phyloP scores from a whole-genome alignment of 1,139 yeast genomes.

The Candida tropicalis region DNA sequence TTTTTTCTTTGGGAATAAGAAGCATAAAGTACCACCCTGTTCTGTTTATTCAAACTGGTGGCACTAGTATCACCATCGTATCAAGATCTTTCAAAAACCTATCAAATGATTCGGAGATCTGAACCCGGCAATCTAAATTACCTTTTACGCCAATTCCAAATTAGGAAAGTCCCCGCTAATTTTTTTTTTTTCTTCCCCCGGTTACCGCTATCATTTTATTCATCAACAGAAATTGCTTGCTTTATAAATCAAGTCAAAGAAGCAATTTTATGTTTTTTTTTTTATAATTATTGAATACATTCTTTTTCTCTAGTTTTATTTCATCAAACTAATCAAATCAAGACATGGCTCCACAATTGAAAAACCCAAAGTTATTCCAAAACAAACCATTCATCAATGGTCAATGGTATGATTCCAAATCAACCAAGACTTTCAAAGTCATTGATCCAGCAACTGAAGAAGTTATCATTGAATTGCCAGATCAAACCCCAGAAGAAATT shows the following conservation, averaged over 20 bases:
- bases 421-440: constrained; percentile 62
- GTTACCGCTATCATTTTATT: not conserved
- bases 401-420: constrained; percentile 58
- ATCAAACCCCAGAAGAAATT: constrained; percentile 56
- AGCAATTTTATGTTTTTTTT: not conserved
- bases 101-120: too few relatives aligned
- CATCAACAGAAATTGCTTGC: not conserved
- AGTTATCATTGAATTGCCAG: constrained; percentile 57
- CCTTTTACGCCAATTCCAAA: too few relatives aligned
- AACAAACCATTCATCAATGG: constrained; percentile 70
- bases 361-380: constrained; percentile 58
- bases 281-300: too few relatives aligned
- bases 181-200: not conserved
- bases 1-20: too few relatives aligned
- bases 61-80: too few relatives aligned
- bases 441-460: constrained; percentile 74
- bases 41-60: too few relatives aligned
- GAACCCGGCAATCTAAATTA: too few relatives aligned
- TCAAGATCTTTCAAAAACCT: too few relatives aligned
- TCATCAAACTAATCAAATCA: not conserved
- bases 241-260: too few relatives aligned
- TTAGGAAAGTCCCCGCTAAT: too few relatives aligned
- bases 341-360: constrained; percentile 28
- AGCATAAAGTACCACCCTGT: too few relatives aligned
- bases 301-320: not conserved